Evolutionary conservation across 1,284 basidiomycete genomes (phyloP), one percentile per base, ranked within the genome.

Genomic region (Fomitiporia mediterranea): DNA sequence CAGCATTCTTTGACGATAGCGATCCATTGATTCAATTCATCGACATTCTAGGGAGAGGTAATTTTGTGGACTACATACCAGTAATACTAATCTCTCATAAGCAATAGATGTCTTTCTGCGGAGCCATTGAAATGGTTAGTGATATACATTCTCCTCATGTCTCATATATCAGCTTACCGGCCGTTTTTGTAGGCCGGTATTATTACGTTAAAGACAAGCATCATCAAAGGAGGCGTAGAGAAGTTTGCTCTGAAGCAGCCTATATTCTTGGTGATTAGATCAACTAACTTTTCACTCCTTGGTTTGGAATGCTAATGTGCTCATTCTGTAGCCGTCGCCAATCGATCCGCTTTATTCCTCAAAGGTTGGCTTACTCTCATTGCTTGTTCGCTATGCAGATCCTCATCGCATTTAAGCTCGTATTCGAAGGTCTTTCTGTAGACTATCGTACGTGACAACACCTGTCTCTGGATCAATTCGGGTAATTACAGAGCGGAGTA

Each of bases 161-260:
- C 6, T 40, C 49, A 9, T 30, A 19, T 4, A 17, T 51, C 61
- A 4, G 8, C 42, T 48, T 44, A 4, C 15, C n/a, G 25, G 30
- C 4, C 9, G 17, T 2, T 28, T 34, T 64, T 42, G 60, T 67
- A 87, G 85, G 85, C 87, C 1, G 89, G 89, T 9, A 81, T 86
- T 57, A 80, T 89, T 60, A 91, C 86, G 4, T 81, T 92, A 64
- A 83, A 76, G 53, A 83, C 82, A 17, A 83, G 80, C 66, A 78
- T 91, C 58, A 85, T 91, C 72, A 90, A 89, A 65, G 81, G 79
- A 15, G 89, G 88, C 2, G 70, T 91, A 2, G 82, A 86, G 68
- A 86, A 87, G 64, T 86, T 90, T 61, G 83, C 80, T 0, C 67
- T 90, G 63, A 86, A 80, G 68, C 82, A 88, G 62, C 89, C 89